Conservation (phyloP, 306 rosid species). For the Casuarina glauca region DNA sequence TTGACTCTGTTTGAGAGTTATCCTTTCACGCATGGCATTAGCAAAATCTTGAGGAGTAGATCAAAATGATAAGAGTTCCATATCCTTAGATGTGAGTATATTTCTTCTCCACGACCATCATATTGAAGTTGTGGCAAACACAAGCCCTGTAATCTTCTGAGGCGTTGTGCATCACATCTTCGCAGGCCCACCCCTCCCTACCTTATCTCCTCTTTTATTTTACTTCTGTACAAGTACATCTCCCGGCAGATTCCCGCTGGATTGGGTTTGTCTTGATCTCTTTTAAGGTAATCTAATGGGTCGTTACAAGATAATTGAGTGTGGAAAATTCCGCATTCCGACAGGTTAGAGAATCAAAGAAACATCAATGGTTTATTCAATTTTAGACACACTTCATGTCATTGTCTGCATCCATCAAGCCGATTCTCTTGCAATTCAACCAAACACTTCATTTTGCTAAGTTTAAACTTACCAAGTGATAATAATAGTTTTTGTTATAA, state of each 20-base stretch:
- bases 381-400: background rate
- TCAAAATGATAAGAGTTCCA: background rate
- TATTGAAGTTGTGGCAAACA: slow-evolving; percentile 42
- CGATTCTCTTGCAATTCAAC: background rate
- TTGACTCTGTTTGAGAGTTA: too few species aligned
- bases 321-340: background rate
- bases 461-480: too few species aligned
- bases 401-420: background rate
- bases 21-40: too few species aligned
- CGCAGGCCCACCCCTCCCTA: slow-evolving; percentile 22
- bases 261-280: background rate
- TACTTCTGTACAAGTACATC: background rate
- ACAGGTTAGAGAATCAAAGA: background rate
- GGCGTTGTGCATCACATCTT: slow-evolving; percentile 38
- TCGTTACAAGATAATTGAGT: background rate
- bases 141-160: slow-evolving; percentile 41
- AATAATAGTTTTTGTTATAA: too few species aligned
- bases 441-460: background rate
- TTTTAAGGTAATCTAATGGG: background rate
- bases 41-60: background rate
- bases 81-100: slow-evolving; percentile 30
- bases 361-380: background rate
- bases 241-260: background rate
- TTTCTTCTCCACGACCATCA: slow-evolving; percentile 37
- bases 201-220: slow-evolving; percentile 35